A percentile compares a stretch with the other conserved stretches of the same genome.
Evolutionary conservation across 305 asterid genomes (phyloP).

Genomic region (Withania somnifera): DNA sequence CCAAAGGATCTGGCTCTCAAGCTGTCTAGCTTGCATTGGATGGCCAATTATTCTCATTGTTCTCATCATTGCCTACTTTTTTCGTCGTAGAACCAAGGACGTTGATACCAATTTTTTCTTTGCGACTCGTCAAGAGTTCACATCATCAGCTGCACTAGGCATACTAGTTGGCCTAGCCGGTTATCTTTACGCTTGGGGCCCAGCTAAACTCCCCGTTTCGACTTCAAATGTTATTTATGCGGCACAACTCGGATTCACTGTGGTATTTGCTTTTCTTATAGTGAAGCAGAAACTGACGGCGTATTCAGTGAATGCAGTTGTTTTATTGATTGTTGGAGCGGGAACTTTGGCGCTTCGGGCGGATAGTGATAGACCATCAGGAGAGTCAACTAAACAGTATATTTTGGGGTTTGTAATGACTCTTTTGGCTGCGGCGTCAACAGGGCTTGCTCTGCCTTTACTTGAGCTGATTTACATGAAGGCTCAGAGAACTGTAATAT

Average conservation of each 20-base stretch:
- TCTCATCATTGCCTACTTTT: not conserved
- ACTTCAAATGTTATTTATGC: conserved; percentile 10
- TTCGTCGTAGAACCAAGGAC: not conserved
- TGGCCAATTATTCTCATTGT: not conserved
- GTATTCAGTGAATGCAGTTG: not conserved
- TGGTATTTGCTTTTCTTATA: conserved; percentile 2
- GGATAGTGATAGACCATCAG: conserved; percentile 8
- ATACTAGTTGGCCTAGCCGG: conserved; percentile 2
- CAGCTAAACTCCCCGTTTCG: conserved; percentile 12
- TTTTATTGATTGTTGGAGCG: conserved; percentile 9
- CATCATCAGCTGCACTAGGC: not conserved
- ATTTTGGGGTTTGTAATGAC: not conserved
- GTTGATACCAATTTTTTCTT: not conserved
- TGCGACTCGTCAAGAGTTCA: not conserved
- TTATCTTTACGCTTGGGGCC: conserved; percentile 9
- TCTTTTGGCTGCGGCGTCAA: conserved; percentile 1
- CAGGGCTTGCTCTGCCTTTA: conserved; percentile 1
- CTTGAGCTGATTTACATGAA: conserved; percentile 9
- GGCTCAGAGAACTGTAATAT: conserved; percentile 5
- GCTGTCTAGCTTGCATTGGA: conserved; percentile 11
- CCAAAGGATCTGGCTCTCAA: conserved; percentile 19
- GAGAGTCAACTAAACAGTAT: not conserved
- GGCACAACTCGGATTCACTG: conserved; percentile 11
- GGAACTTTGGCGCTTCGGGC: conserved; percentile 7
- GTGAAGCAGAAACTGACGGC: conserved; percentile 15